Evolutionary conservation across 345 rosid species (phyloP).

Genomic region (Eucalyptus sideroxylon): DNA sequence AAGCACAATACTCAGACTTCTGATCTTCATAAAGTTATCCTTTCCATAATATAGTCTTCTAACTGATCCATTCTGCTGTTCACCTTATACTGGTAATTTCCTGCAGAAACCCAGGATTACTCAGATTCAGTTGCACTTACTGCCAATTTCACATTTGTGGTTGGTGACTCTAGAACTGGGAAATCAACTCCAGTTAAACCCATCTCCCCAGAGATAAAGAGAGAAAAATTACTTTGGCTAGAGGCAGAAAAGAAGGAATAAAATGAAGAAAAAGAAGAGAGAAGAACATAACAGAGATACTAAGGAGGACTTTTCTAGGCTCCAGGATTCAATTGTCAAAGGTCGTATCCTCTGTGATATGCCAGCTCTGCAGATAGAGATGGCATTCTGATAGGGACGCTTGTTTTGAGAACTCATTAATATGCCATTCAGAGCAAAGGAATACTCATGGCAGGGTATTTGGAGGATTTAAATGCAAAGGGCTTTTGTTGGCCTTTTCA

Average conservation of each 20-base stretch:
- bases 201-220: constrained; percentile 51
- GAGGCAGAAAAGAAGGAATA: constrained; percentile 74
- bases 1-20: too few species aligned
- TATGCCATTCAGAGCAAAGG: constrained; percentile 84
- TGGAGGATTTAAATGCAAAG: constrained; percentile 38
- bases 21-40: too few species aligned
- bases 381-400: constrained; percentile 65
- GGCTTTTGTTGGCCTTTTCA: constrained; percentile 72
- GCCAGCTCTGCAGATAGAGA: constrained; percentile 84
- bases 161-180: too few species aligned
- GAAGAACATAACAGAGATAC: constrained; percentile 15
- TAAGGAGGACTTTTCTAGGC: constrained; percentile 24
- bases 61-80: too few species aligned
- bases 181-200: constrained; percentile 52
- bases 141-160: too few species aligned
- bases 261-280: constrained; percentile 39
- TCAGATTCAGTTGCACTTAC: too few species aligned
- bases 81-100: too few species aligned
- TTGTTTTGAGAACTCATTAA: constrained; percentile 51
- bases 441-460: constrained; percentile 75
- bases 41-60: too few species aligned
- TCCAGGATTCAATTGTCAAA: constrained; percentile 48
- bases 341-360: constrained; percentile 70
- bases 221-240: constrained; percentile 55
- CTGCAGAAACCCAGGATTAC: fast-evolving